Base-by-base conservation (phyloP, 1,139 yeast species). In the Blastobotrys proliferans region DNA sequence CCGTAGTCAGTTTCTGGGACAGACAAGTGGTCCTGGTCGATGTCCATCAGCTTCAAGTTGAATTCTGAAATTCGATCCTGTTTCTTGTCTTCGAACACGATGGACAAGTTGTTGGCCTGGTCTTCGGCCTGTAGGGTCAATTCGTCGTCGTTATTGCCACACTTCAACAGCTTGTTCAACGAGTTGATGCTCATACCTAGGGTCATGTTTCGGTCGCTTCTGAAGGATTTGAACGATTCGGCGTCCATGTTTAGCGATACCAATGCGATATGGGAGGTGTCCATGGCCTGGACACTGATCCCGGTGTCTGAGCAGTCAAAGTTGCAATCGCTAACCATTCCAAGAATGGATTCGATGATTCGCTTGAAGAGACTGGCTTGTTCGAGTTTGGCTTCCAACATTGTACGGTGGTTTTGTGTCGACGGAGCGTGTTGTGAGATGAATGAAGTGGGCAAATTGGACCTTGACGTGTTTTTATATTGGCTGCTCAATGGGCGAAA, bases 381-480 rank as follows among this genome's bases (percentile, higher is more conserved):
- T 60, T 83, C 92, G 57, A 92, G 85, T 73, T 88, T 88, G 55
- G 97, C 98, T 79, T 92, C 98, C 73, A 92, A 81, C 97, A 92
- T 92, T 51, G 46, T 61, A n/a, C n/a, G n/a, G n/a, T n/a, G n/a
- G n/a, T 38, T 24, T 18, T n/a, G n/a, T n/a, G n/a, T n/a, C n/a
- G n/a, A 9, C 11, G 11, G 26, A 9, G 8, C 8, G 8, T 24
- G 26, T 8, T 8, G 26, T 24, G 8, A 24, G 8, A 24, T 24
- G 10, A 24, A 24, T 24, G 26, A 24, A 11, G 26, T 8, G 11
- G 26, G 26, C 10, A 24, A 24, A 24, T 24, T 9, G 26, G 26
- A 24, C n/a, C n/a, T n/a, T n/a, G n/a, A n/a, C n/a, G n/a, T n/a
- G n/a, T n/a, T n/a, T n/a, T n/a, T n/a, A n/a, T n/a, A n/a, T n/a